Conservation (phyloP, 257 asterid species). For the Verbascum thapsus region DNA sequence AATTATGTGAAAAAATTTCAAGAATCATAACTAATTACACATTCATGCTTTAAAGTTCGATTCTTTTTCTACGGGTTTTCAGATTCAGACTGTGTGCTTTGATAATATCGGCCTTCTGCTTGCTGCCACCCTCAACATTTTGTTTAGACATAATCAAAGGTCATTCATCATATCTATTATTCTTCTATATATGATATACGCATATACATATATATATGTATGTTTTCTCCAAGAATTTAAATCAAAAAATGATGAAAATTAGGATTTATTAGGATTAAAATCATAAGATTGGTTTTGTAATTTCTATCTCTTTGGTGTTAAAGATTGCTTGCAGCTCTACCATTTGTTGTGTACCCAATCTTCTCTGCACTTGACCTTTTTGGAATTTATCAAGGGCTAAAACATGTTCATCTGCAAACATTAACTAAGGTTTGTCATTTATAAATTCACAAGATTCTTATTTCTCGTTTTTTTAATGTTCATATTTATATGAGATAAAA, state of each 20-base stretch:
- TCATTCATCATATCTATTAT: no score
- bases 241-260: background rate
- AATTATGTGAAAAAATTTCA: slow-evolving; percentile 9
- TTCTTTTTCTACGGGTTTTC: slow-evolving; percentile 42
- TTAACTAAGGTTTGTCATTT: slow-evolving; percentile 75
- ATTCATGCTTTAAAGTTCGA: slow-evolving; percentile 23
- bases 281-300: slow-evolving; percentile 16
- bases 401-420: slow-evolving; percentile 94
- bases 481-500: no score
- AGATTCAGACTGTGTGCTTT: slow-evolving; percentile 97
- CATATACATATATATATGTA: slow-evolving; percentile 8
- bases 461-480: no score
- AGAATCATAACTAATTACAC: background rate
- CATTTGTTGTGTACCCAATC: slow-evolving; percentile 78
- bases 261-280: background rate
- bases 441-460: no score
- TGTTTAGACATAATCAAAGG: slow-evolving; percentile 72
- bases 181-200: slow-evolving; percentile 14
- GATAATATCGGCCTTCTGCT: slow-evolving; percentile 89
- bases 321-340: slow-evolving; percentile 80
- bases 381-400: slow-evolving; percentile 89
- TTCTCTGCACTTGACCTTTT: slow-evolving; percentile 77
- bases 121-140: slow-evolving; percentile 76
- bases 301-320: slow-evolving; percentile 36
- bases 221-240: background rate